A percentile compares a stretch with the other conserved stretches of the same genome.
Evolutionary conservation across 441 rosid genomes (phyloP).

Genomic region (Corymbia citriodora): DNA sequence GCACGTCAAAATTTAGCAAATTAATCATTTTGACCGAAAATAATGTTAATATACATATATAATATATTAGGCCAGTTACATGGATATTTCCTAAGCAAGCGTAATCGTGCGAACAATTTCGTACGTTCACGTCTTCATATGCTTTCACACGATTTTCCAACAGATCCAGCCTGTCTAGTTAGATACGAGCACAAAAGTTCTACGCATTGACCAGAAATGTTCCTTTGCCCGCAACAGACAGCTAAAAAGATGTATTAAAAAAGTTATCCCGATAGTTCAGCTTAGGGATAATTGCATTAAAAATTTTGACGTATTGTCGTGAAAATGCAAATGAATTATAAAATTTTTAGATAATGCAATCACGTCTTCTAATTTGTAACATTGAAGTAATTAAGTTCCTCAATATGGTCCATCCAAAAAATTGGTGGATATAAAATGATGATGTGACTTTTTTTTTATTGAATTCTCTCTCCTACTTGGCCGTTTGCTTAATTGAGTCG

Average conservation of each 20-base stretch:
- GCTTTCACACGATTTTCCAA: neutral
- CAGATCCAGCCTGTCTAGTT: neutral
- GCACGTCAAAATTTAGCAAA: neutral
- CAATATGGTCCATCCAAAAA: neutral
- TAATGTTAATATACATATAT: neutral
- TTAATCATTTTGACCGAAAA: neutral
- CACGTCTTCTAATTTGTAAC: neutral
- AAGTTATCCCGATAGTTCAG: neutral
- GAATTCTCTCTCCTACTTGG: neutral
- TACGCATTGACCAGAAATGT: neutral
- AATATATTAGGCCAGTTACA: neutral
- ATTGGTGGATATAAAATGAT: neutral
- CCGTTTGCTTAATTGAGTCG: neutral
- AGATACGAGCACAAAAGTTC: neutral
- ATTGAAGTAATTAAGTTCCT: neutral
- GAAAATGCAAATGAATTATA: neutral
- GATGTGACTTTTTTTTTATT: neutral
- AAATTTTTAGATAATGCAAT: neutral
- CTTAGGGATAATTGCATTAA: neutral
- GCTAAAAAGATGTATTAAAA: neutral
- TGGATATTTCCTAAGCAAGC: neutral
- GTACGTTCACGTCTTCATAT: neutral
- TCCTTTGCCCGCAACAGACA: neutral
- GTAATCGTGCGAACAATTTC: neutral
- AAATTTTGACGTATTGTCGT: fast-evolving